Evolutionary conservation across 1,139 yeast species (phyloP), one percentile per base, ranked within the genome.

Genomic region (Ogataea hybrid): DNA sequence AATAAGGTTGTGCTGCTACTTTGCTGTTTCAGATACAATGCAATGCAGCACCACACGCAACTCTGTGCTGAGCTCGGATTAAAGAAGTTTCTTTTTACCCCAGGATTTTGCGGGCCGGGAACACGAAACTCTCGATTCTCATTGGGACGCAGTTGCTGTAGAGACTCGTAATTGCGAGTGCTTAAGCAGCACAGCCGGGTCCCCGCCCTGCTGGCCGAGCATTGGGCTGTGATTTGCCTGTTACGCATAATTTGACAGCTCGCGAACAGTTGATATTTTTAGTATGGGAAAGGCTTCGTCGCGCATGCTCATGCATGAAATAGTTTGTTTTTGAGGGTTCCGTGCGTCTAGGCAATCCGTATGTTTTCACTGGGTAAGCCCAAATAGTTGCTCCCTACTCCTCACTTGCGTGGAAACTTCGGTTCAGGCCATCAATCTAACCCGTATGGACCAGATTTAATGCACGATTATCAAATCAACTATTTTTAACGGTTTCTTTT

Each of bases 341-440:
- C 18, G 28, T 32, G 35, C 35, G 17, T 32, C 6, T 14, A 22
- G 11, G 4, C 20, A 15, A n/a, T 5, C 28, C 7, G 16, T 4
- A 9, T 17, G 14, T 8, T 11, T 12, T 7, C 25, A 9, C 23
- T 10, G n/a, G n/a, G n/a, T 11, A 9, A n/a, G 14, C 35, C 18
- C 16, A n/a, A 35, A 14, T n/a, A 25, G 15, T 36, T 36, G 39
- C 40, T 37, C 31, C 35, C n/a, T 25, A 4, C 8, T 21, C 10
- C 23, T 18, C 21, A n/a, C n/a, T 12, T 25, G 33, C 6, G 15
- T 20, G 11, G 30, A 28, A 16, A 3, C 6, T 14, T 28, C 30
- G 20, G 30, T 15, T n/a, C 15, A n/a, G 9, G 5, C n/a, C 27
- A 25, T 32, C 18, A 20, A 14, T 14, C 18, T 14, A 11, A 22